phyloP scores from a whole-genome alignment of 805 yeast genomes.

The Candida ulmi region DNA sequence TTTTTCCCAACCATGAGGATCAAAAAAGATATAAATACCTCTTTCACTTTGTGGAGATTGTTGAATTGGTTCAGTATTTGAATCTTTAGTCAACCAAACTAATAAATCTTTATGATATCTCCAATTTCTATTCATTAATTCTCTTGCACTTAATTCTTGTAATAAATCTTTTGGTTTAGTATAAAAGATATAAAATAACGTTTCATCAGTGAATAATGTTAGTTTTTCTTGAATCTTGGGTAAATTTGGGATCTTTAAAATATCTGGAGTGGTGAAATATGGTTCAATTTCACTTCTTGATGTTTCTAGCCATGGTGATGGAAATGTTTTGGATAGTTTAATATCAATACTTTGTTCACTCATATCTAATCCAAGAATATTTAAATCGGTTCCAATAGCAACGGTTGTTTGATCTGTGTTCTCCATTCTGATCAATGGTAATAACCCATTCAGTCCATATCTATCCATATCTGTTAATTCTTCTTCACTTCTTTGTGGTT shows the following conservation, averaged over 20 bases:
- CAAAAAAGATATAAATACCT: conserved; percentile 91
- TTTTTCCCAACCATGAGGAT: conserved; percentile 94
- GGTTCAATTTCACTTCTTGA: conserved; percentile 90
- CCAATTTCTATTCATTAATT: conserved; percentile 91
- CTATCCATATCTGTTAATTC: conserved; percentile 42
- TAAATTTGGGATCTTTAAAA: conserved; percentile 16
- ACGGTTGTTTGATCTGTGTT: conserved; percentile 56
- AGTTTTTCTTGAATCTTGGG: conserved; percentile 36
- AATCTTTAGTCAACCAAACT: conserved; percentile 95
- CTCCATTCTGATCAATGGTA: conserved; percentile 56
- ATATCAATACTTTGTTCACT: conserved; percentile 27
- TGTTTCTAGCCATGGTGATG: conserved; percentile 95
- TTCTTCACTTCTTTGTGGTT: conserved; percentile 13
- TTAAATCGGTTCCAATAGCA: conserved; percentile 72
- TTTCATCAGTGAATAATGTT: conserved; percentile 76
- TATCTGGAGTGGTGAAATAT: conserved; percentile 55
- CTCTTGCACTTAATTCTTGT: conserved; percentile 92
- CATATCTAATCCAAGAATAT: conserved; percentile 60
- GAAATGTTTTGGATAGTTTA: conserved; percentile 56
- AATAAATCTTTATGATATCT: conserved; percentile 92
- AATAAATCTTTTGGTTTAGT: conserved; percentile 88
- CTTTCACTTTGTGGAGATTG: conserved; percentile 83
- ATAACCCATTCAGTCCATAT: conserved; percentile 64
- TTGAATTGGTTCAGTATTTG: conserved; percentile 77
- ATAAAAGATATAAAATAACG: conserved; percentile 88